Percentiles rank a stretch among this genome's conserved stretches.
Evolutionary conservation across 352 stramenopile species (phyloP).

Genomic region (Pythium dissimile): DNA sequence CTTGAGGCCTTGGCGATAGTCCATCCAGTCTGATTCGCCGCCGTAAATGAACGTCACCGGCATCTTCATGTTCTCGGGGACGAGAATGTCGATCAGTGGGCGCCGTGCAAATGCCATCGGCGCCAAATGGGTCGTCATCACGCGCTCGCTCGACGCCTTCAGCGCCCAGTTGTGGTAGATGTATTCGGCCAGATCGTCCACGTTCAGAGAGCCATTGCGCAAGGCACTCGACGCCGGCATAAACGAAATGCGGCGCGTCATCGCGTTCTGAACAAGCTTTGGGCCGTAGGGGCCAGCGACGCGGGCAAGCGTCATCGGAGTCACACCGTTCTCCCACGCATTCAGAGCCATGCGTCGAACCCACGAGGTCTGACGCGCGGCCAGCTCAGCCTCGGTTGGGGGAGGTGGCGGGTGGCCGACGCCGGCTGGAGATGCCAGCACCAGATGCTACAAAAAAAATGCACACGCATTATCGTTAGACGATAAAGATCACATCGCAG

Average conservation of each 20-base stretch:
- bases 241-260: conserved; percentile 66
- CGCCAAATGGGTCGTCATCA: conserved; percentile 71
- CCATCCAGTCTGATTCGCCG: conserved; percentile 84
- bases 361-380: conserved; percentile 44
- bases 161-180: conserved; percentile 86
- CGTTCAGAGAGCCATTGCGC: conserved; percentile 56
- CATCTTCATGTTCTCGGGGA: conserved; percentile 62
- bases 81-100: conserved; percentile 59
- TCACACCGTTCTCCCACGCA: conserved; percentile 66
- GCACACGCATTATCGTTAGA: too few species aligned
- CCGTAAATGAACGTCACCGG: conserved; percentile 83
- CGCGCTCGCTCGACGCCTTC: conserved; percentile 67
- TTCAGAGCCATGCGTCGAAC: conserved; percentile 44
- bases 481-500: too few species aligned
- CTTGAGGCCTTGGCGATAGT: conserved; percentile 59
- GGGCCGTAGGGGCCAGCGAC: conserved; percentile 75
- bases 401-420: conserved; percentile 50
- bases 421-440: conserved; percentile 72
- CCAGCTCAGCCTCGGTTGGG: conserved; percentile 34
- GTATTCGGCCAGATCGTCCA: conserved; percentile 67
- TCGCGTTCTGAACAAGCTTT: conserved; percentile 63
- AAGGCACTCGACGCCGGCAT: conserved; percentile 70
- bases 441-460: conserved; percentile 47
- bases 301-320: conserved; percentile 72
- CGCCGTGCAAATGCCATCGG: conserved; percentile 64